Conservation (phyloP, 2,329 filamentous ascomycete genomes). For the Botryosphaeria dothidea region DNA sequence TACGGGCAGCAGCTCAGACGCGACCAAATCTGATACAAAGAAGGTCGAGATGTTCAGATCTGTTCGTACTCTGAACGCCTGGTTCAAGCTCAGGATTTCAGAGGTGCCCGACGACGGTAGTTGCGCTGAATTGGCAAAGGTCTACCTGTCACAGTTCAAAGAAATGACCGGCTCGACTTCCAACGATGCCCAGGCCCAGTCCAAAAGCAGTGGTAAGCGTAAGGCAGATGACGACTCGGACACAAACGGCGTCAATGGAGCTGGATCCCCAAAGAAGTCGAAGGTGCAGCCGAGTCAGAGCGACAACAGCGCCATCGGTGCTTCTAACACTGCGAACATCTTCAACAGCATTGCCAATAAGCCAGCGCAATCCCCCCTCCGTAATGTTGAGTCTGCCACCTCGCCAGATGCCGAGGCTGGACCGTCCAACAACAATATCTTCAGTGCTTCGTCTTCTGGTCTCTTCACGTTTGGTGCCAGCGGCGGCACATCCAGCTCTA, state of each 20-base stretch:
- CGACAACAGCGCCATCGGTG: neutral
- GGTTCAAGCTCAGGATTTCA: neutral
- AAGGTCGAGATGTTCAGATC: neutral
- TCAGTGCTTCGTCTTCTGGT: neutral
- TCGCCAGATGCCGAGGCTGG: slow-evolving; percentile 3
- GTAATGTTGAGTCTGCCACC: neutral
- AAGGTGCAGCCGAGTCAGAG: neutral
- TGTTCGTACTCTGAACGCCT: neutral
- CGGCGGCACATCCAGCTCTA: neutral
- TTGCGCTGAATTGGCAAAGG: neutral
- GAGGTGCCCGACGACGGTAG: neutral
- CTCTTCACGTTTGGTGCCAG: neutral
- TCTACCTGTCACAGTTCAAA: neutral
- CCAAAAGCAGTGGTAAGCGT: slow-evolving; percentile 7
- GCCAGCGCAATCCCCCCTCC: slow-evolving; percentile 5
- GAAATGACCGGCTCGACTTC: neutral
- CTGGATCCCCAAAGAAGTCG: slow-evolving; percentile 10
- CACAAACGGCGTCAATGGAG: neutral
- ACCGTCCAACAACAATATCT: neutral
- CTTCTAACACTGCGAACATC: slow-evolving; percentile 16
- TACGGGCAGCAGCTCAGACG: neutral
- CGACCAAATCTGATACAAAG: neutral
- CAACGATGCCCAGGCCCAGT: neutral
- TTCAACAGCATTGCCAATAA: slow-evolving; percentile 19
- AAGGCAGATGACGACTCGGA: slow-evolving; percentile 4